phyloP scores from a whole-genome alignment of 306 rosid species.

The Vigna unguiculata region DNA sequence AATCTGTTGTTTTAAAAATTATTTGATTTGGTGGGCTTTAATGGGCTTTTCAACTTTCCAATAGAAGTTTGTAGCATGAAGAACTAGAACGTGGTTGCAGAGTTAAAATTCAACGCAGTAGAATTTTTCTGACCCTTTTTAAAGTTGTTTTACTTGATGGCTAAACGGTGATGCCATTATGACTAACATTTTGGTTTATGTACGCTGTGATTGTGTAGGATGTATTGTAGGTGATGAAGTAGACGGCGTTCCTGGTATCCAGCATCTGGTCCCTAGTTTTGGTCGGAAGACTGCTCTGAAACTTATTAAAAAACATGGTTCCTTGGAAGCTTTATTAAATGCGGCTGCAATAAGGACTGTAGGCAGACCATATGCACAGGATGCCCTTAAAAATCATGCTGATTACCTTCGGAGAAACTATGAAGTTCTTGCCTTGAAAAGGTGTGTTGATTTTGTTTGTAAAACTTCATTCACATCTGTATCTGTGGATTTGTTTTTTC shows the following conservation, averaged over 20 bases:
- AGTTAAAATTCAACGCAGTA: background rate
- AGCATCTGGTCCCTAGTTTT: constrained; percentile 83
- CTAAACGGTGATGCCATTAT: constrained; percentile 5
- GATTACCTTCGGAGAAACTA: constrained; percentile 79
- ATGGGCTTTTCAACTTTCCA: constrained; percentile 22
- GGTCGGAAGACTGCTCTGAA: constrained; percentile 91
- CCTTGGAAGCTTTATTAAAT: constrained; percentile 76
- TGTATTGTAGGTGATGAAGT: constrained; percentile 87
- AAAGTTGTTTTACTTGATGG: constrained; percentile 1
- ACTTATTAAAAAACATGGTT: constrained; percentile 86
- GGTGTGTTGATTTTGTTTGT: constrained; percentile 50
- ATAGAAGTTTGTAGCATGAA: constrained; percentile 22
- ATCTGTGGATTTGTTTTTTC: constrained; percentile 10
- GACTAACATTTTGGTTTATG: constrained; percentile 37
- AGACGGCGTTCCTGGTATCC: constrained; percentile 98
- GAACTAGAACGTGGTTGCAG: constrained; percentile 15
- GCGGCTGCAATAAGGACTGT: constrained; percentile 87
- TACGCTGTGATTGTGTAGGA: constrained; percentile 55
- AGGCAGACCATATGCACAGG: constrained; percentile 90
- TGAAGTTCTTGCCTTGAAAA: constrained; percentile 80
- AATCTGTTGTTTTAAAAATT: background rate
- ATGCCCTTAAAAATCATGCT: constrained; percentile 78
- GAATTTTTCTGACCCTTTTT: background rate
- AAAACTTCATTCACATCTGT: constrained; percentile 27
- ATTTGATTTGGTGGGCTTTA: constrained; percentile 19